A percentile compares a stretch with the other conserved stretches of the same genome.
Conservation (phyloP, 306 rosid genomes). For the Trifolium fragiferum region DNA sequence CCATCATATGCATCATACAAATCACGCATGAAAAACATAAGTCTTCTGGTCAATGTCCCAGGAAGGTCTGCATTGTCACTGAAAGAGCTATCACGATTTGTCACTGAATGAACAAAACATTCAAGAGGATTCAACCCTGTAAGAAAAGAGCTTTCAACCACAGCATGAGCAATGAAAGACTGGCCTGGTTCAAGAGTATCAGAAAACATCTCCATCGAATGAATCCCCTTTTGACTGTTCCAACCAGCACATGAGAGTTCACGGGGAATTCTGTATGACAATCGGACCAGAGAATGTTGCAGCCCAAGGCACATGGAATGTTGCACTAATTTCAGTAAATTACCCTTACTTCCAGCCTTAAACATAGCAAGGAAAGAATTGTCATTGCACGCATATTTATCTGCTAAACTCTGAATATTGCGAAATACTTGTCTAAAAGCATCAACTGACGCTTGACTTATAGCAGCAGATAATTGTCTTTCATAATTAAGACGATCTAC, state of each 20-base stretch:
- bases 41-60: slow-evolving; percentile 82
- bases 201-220: slow-evolving; percentile 46
- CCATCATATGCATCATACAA: slow-evolving; percentile 81
- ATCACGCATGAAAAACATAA: slow-evolving; percentile 94
- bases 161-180: slow-evolving; percentile 83
- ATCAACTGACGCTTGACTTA: slow-evolving; percentile 84
- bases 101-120: slow-evolving; percentile 92
- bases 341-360: slow-evolving; percentile 99
- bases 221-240: slow-evolving; percentile 66
- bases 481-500: slow-evolving; percentile 60
- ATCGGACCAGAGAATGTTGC: slow-evolving; percentile 83
- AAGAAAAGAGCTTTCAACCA: slow-evolving; percentile 79
- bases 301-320: slow-evolving; percentile 94
- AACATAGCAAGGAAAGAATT: slow-evolving; percentile 77
- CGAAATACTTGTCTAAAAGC: slow-evolving; percentile 79
- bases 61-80: slow-evolving; percentile 97
- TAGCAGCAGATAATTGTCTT: slow-evolving; percentile 74
- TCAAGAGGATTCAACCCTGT: slow-evolving; percentile 91
- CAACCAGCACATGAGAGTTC: slow-evolving; percentile 81
- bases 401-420: slow-evolving; percentile 73
- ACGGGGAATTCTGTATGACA: slow-evolving; percentile 75
- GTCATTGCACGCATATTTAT: slow-evolving; percentile 62
- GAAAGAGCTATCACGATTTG: slow-evolving; percentile 84
- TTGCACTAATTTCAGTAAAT: slow-evolving; percentile 77
- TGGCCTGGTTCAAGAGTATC: slow-evolving; percentile 48